These are phyloP conservation scores for Chlamydomonas sp. DNA, from an alignment of 139 green algal species.

Conservation along the genomic window DNA sequence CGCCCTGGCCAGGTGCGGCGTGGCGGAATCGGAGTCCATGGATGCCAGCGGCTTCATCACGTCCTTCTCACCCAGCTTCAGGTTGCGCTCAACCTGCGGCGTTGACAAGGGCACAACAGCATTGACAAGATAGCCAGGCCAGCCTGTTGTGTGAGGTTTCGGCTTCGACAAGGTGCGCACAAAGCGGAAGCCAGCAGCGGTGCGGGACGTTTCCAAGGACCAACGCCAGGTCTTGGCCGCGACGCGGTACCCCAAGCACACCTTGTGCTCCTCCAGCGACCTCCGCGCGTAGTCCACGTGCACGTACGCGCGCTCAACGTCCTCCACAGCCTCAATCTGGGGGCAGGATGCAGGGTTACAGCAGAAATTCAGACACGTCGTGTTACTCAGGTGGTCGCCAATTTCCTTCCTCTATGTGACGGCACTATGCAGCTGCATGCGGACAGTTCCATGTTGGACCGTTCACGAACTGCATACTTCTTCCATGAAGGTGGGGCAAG, in stretches of 20 bases:
- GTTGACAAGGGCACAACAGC: neutral
- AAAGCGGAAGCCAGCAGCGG: too few relatives aligned
- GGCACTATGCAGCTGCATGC: too few relatives aligned
- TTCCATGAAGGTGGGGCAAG: neutral
- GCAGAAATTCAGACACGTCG: too few relatives aligned
- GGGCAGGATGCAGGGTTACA: neutral
- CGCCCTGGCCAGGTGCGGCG: too few relatives aligned
- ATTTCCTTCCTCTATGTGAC: too few relatives aligned
- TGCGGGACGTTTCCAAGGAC: too few relatives aligned
- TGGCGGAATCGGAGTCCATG: neutral
- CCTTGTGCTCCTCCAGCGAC: constrained; percentile 26
- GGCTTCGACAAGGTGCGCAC: too few relatives aligned
- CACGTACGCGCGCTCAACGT: constrained; percentile 81
- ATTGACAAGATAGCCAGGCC: neutral
- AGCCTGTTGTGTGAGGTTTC: neutral
- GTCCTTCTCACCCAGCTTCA: neutral
- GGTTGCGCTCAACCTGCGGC: constrained; percentile 28
- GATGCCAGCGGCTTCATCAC: neutral
- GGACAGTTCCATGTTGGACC: too few relatives aligned
- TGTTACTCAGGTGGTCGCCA: too few relatives aligned
- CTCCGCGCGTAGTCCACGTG: constrained; percentile 78
- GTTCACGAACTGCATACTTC: too few relatives aligned
- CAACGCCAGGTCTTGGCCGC: too few relatives aligned
- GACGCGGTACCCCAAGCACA: neutral
- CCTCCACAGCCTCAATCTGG: constrained; percentile 23